Percentiles rank a stretch among this genome's conserved stretches.
These are phyloP conservation scores for Mycosarcoma maydis DNA, from an alignment of 1,284 basidiomycete genomes.

Conservation along the genomic window DNA sequence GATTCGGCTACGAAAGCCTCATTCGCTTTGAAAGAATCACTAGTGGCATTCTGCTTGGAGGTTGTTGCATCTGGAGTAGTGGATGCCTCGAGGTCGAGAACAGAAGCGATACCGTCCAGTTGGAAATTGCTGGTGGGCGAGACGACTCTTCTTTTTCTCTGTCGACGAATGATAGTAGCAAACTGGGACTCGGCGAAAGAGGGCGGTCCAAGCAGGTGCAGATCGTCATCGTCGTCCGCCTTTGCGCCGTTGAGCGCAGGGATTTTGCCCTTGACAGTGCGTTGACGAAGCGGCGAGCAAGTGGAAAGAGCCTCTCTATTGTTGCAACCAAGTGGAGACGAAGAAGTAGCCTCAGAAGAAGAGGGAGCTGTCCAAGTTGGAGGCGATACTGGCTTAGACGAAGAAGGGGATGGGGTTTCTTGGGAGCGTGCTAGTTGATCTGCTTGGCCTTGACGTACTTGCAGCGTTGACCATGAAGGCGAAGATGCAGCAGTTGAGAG, in stretches of 20 bases:
- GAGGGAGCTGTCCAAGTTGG: no score
- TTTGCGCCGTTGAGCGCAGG: neutral
- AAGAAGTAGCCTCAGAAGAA: no score
- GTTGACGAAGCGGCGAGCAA: conserved; percentile 36
- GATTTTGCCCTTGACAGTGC: conserved; percentile 17
- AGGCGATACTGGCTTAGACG: neutral
- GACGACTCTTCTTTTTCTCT: conserved; percentile 48
- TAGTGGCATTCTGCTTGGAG: neutral
- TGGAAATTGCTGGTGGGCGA: conserved; percentile 36
- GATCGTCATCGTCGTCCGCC: neutral
- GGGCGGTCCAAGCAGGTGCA: conserved; percentile 27
- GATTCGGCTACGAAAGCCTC: conserved; percentile 16
- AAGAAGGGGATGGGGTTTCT: neutral
- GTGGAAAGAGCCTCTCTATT: no score
- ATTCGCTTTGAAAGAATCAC: neutral
- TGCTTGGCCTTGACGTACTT: neutral
- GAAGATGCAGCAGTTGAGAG: neutral
- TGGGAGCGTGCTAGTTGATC: neutral
- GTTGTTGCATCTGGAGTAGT: neutral
- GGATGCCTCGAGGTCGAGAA: conserved; percentile 33
- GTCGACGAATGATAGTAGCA: conserved; percentile 55
- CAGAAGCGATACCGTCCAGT: conserved; percentile 7
- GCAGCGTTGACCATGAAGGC: neutral
- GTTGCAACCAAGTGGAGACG: no score
- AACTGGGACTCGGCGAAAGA: conserved; percentile 56